Evolutionary conservation across 2,329 filamentous ascomycete genomes (phyloP).

Genomic region (Botryotinia convoluta): DNA sequence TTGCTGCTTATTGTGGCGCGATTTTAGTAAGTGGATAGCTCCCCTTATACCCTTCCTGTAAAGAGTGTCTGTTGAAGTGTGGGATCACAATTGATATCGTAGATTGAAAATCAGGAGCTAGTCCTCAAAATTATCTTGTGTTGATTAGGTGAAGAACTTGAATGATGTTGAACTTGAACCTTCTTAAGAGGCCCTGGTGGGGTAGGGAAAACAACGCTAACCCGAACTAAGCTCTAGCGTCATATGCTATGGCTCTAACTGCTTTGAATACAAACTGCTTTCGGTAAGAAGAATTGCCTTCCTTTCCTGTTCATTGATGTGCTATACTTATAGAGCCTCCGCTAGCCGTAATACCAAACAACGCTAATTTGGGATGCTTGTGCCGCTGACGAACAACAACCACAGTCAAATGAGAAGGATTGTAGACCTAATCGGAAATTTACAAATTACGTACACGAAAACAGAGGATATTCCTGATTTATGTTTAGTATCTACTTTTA

Average conservation of each 20-base stretch:
- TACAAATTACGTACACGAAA: neutral
- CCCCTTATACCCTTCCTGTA: neutral
- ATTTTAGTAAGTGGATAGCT: neutral
- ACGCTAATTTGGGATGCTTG: neutral
- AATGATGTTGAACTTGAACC: neutral
- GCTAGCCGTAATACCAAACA: neutral
- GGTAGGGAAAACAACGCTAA: neutral
- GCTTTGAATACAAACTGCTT: neutral
- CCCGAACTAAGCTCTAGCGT: neutral
- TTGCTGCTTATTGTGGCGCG: neutral
- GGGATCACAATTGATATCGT: neutral
- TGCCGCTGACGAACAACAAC: neutral
- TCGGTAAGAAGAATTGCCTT: neutral
- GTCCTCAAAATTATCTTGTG: neutral
- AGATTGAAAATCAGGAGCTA: neutral
- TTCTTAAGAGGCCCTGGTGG: neutral
- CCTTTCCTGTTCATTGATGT: too few relatives aligned
- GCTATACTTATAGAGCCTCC: neutral
- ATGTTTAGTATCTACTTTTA: neutral
- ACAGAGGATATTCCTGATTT: neutral
- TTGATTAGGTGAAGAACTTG: neutral
- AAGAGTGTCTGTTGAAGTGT: neutral
- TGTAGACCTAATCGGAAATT: neutral
- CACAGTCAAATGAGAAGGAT: neutral
- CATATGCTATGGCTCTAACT: neutral